These are phyloP conservation scores for Zymoseptoria tritici DNA, from an alignment of 2,329 filamentous ascomycete genomes.

Conservation along the genomic window DNA sequence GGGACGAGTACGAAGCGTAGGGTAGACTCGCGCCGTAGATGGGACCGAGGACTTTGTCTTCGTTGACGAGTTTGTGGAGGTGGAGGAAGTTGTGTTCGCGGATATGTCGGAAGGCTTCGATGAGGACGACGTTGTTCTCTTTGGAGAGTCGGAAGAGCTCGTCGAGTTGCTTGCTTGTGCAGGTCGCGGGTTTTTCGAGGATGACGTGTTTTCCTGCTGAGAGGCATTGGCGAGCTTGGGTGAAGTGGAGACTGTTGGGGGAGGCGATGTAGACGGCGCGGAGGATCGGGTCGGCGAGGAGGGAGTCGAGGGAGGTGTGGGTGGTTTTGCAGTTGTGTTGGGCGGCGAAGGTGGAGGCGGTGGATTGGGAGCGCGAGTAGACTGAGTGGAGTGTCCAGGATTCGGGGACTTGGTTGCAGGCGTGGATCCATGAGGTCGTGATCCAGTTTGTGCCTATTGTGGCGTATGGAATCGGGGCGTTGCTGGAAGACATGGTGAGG, in stretches of 20 bases:
- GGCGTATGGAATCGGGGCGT: conserved; percentile 35
- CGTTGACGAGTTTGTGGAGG: conserved; percentile 30
- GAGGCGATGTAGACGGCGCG: conserved; percentile 43
- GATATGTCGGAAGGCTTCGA: conserved; percentile 45
- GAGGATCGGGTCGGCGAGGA: conserved; percentile 34
- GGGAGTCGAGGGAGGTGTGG: conserved; percentile 35
- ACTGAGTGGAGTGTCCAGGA: conserved; percentile 40
- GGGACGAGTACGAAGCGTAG: conserved; percentile 39
- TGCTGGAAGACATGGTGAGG: neutral
- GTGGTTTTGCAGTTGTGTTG: conserved; percentile 33
- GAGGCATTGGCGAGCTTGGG: conserved; percentile 38
- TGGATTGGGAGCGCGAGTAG: conserved; percentile 40
- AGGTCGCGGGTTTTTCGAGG: conserved; percentile 44
- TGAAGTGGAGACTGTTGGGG: conserved; percentile 42
- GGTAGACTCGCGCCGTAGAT: conserved; percentile 40
- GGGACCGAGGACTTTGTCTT: conserved; percentile 34
- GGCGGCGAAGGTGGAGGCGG: conserved; percentile 36
- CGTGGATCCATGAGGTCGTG: conserved; percentile 41
- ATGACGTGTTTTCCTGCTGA: conserved; percentile 42
- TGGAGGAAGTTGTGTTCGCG: conserved; percentile 44
- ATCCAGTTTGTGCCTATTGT: conserved; percentile 45
- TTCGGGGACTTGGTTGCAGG: conserved; percentile 32
- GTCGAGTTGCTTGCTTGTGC: conserved; percentile 36
- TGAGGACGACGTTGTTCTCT: conserved; percentile 35
- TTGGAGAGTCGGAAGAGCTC: conserved; percentile 37